phyloP scores from a whole-genome alignment of 768 basidiomycete genomes.

The Lactarius sanguifluus region DNA sequence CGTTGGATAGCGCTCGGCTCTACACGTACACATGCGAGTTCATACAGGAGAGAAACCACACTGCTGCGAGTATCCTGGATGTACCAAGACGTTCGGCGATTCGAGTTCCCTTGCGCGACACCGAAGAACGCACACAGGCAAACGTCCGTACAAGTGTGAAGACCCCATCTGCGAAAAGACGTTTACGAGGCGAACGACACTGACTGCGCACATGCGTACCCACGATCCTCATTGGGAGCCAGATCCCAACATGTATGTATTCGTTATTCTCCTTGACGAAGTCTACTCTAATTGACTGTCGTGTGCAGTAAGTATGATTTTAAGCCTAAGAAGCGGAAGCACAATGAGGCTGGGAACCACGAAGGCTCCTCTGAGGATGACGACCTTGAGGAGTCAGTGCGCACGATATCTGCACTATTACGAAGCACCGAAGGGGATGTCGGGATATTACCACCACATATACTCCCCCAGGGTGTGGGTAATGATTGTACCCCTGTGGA shows the following conservation, averaged over 20 bases:
- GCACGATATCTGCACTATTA: slow-evolving; percentile 71
- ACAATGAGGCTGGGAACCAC: slow-evolving; percentile 45
- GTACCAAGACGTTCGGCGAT: slow-evolving; percentile 85
- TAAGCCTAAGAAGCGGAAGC: slow-evolving; percentile 61
- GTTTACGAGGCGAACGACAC: slow-evolving; percentile 80
- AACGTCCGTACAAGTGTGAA: slow-evolving; percentile 84
- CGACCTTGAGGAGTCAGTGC: slow-evolving; percentile 69
- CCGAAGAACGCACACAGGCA: slow-evolving; percentile 85
- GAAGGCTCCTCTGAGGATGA: slow-evolving; percentile 44
- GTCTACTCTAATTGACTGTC: slow-evolving; percentile 11
- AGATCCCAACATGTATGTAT: slow-evolving; percentile 73
- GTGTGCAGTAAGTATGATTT: slow-evolving; percentile 70
- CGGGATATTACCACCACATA: slow-evolving; percentile 19
- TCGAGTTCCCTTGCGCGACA: slow-evolving; percentile 91
- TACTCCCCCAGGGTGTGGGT: slow-evolving; percentile 18
- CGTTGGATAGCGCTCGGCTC: slow-evolving; percentile 68
- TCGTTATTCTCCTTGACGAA: slow-evolving; percentile 16
- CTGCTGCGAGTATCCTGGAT: slow-evolving; percentile 84
- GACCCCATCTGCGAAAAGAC: slow-evolving; percentile 82
- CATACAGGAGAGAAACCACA: slow-evolving; percentile 95
- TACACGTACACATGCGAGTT: slow-evolving; percentile 85
- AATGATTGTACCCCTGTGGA: slow-evolving; percentile 14
- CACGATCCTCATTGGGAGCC: slow-evolving; percentile 86
- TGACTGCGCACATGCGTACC: slow-evolving; percentile 85
- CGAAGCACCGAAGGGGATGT: slow-evolving; percentile 42